A percentile compares a stretch with the other conserved stretches of the same genome.
Evolutionary conservation across 176 grass and related monocot genomes (phyloP).

Genomic region (Oryza australiensis): DNA sequence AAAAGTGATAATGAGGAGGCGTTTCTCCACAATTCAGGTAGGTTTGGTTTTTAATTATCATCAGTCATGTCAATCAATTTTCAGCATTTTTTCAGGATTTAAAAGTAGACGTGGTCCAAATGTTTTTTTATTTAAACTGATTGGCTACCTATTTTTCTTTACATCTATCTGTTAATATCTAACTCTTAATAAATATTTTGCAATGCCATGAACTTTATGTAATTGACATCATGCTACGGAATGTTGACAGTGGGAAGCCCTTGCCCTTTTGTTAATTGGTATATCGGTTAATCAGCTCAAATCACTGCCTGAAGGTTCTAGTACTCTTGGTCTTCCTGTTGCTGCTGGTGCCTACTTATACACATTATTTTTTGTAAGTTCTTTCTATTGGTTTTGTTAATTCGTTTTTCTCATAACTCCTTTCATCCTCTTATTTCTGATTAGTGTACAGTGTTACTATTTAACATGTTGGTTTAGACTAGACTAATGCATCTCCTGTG

Average conservation of each 20-base stretch:
- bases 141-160: background rate
- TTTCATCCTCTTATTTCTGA: background rate
- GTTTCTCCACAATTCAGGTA: slow-evolving; percentile 86
- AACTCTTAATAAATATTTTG: background rate
- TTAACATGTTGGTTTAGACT: slow-evolving; percentile 9
- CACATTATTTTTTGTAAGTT: slow-evolving; percentile 91
- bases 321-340: slow-evolving; percentile 75
- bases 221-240: slow-evolving; percentile 34
- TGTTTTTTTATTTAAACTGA: background rate
- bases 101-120: background rate
- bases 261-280: slow-evolving; percentile 94
- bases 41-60: slow-evolving; percentile 35
- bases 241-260: slow-evolving; percentile 84
- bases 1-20: slow-evolving; percentile 90
- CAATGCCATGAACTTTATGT: background rate
- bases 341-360: slow-evolving; percentile 88
- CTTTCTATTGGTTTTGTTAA: slow-evolving; percentile 10
- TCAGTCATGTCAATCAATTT: background rate
- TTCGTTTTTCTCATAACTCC: slow-evolving; percentile 2
- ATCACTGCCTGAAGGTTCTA: slow-evolving; percentile 85
- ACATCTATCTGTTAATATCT: slow-evolving; percentile 11
- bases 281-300: slow-evolving; percentile 96
- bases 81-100: slow-evolving; percentile 12
- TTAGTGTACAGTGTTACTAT: background rate
- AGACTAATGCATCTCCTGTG: background rate